phyloP scores from a whole-genome alignment of 164 flowering plant genomes.

The Litsea cubeba region DNA sequence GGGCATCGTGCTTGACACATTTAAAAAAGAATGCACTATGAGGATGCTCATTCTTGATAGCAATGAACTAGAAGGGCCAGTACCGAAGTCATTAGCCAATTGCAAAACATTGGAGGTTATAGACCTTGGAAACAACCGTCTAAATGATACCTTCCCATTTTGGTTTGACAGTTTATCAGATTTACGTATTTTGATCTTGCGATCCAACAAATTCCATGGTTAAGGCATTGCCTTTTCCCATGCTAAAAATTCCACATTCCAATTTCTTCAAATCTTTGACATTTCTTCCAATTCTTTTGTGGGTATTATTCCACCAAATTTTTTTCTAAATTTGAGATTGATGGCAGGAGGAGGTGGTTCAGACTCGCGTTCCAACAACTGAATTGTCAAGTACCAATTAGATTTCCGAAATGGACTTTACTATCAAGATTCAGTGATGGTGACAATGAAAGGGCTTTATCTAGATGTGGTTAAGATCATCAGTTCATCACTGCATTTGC shows the following conservation, averaged over 20 bases:
- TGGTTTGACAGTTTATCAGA: background rate
- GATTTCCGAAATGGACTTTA: background rate
- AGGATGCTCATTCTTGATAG: background rate
- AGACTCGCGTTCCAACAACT: background rate
- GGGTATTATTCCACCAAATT: background rate
- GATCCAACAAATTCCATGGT: conserved; percentile 2
- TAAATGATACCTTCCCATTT: background rate
- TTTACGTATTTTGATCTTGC: background rate
- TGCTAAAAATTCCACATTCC: background rate
- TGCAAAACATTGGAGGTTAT: background rate
- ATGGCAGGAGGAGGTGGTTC: background rate
- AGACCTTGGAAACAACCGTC: background rate
- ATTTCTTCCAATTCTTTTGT: background rate
- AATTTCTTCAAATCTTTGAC: background rate
- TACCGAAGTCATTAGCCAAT: background rate
- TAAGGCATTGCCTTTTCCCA: background rate
- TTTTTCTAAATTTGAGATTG: background rate
- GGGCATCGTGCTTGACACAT: background rate
- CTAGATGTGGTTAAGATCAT: background rate
- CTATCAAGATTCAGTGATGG: background rate
- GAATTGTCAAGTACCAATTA: background rate
- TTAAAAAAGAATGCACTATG: background rate
- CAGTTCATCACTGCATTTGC: background rate
- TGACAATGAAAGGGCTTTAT: background rate
- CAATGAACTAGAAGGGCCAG: background rate